phyloP scores from a whole-genome alignment of 352 stramenopile genomes.

The Pythium aquatile region DNA sequence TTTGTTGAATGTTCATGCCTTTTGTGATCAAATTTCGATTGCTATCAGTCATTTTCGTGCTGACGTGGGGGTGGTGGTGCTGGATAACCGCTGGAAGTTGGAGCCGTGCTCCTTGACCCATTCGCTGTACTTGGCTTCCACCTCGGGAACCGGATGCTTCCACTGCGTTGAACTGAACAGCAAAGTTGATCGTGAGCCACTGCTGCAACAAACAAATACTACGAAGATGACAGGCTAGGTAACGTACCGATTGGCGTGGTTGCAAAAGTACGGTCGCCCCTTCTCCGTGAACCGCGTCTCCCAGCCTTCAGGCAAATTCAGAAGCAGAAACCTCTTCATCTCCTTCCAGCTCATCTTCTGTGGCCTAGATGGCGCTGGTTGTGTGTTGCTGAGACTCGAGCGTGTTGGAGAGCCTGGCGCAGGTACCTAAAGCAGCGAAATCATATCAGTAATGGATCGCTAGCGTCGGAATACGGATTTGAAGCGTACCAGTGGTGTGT shows the following conservation, averaged over 20 bases:
- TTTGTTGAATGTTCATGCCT: neutral
- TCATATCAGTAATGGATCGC: neutral
- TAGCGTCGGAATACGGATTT: neutral
- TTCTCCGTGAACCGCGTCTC: constrained; percentile 82
- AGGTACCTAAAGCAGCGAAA: neutral
- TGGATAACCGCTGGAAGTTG: constrained; percentile 37
- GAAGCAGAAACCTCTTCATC: constrained; percentile 66
- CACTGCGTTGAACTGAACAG: constrained; percentile 73
- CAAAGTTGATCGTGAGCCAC: neutral
- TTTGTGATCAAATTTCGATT: constrained; percentile 1
- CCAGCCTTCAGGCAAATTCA: constrained; percentile 77
- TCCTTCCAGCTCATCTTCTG: constrained; percentile 71
- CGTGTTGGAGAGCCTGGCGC: constrained; percentile 19
- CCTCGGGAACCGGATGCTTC: constrained; percentile 75
- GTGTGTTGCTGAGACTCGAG: constrained; percentile 19
- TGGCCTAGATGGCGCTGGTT: constrained; percentile 34
- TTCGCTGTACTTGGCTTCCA: constrained; percentile 72
- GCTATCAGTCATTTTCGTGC: constrained; percentile 3
- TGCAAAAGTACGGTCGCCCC: constrained; percentile 81
- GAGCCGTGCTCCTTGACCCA: constrained; percentile 70
- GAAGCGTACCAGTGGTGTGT: neutral
- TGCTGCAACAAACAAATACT: neutral
- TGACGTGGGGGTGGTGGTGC: neutral
- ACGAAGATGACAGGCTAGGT: neutral
- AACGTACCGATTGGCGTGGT: constrained; percentile 63